Percentiles rank a stretch among this genome's conserved stretches.
These are phyloP conservation scores for Dissophora ornata DNA, from an alignment of 192 early-diverging fungal genomes.

Conservation along the genomic window DNA sequence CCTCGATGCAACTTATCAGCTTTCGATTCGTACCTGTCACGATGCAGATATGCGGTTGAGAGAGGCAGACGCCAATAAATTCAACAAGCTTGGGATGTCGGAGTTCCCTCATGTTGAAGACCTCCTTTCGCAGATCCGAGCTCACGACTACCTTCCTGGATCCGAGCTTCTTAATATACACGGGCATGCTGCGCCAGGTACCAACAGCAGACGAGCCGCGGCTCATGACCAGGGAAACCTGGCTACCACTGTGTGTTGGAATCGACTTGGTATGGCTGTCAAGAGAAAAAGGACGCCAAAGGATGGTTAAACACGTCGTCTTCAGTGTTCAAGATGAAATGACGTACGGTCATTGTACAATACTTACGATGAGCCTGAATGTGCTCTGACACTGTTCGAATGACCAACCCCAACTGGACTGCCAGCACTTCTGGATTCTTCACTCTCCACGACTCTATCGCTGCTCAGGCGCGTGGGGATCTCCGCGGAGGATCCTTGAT, in stretches of 20 bases:
- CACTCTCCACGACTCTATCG: background rate
- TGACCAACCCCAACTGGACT: conserved; percentile 16
- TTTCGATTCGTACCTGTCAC: conserved; percentile 52
- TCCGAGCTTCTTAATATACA: conserved; percentile 51
- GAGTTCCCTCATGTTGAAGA: conserved; percentile 51
- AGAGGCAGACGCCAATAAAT: conserved; percentile 54
- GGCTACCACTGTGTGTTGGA: conserved; percentile 14
- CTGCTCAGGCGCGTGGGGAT: background rate
- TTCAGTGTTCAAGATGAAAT: too few relatives aligned
- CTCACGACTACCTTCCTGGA: conserved; percentile 37
- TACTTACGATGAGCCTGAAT: conserved; percentile 31
- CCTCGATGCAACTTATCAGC: too few relatives aligned
- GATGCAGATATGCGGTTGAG: conserved; percentile 45
- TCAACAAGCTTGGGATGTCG: conserved; percentile 58
- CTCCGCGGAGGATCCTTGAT: background rate
- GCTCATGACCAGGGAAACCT: conserved; percentile 32
- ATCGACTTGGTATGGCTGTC: conserved; percentile 13
- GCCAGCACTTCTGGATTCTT: background rate
- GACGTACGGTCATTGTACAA: too few relatives aligned
- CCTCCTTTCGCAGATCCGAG: conserved; percentile 43
- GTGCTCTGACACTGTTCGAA: conserved; percentile 3
- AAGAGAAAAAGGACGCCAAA: background rate
- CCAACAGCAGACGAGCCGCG: conserved; percentile 39
- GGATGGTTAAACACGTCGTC: background rate
- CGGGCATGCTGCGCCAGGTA: conserved; percentile 52